Conservation (phyloP, 2,329 filamentous ascomycete genomes). For the Penicillium sp. region DNA sequence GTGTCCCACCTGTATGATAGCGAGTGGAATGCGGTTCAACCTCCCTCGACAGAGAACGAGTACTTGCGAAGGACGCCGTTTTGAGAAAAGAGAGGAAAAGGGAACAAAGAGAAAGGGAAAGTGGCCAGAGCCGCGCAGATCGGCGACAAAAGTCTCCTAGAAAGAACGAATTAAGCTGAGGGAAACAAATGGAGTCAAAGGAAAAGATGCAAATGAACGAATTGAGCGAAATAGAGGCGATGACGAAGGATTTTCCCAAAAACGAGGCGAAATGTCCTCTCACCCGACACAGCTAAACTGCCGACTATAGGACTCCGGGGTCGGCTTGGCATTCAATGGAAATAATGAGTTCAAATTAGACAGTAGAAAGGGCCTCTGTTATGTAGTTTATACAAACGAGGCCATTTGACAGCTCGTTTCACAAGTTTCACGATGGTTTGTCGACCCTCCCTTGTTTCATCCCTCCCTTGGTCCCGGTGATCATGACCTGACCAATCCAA, state of each 20-base stretch:
- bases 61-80: constrained; percentile 22
- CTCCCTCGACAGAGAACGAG: constrained; percentile 16
- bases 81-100: constrained; percentile 13
- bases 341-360: neutral
- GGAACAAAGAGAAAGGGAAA: neutral
- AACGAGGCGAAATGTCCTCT: neutral
- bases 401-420: constrained; percentile 3
- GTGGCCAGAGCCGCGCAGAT: neutral
- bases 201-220: neutral
- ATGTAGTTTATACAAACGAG: neutral
- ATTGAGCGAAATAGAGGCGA: neutral
- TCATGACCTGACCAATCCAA: neutral
- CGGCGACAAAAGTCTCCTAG: constrained; percentile 2
- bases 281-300: neutral
- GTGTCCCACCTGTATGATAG: constrained; percentile 2
- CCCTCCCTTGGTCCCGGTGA: neutral
- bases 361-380: neutral
- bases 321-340: neutral
- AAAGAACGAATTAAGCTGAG: neutral
- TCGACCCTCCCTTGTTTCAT: constrained; percentile 24
- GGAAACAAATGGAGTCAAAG: neutral
- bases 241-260: neutral
- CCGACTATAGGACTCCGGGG: neutral
- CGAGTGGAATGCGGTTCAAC: constrained; percentile 9
- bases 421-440: constrained; percentile 17